Base-by-base conservation (phyloP, 2,329 filamentous ascomycete species). In the Achaetomium macrosporum region DNA sequence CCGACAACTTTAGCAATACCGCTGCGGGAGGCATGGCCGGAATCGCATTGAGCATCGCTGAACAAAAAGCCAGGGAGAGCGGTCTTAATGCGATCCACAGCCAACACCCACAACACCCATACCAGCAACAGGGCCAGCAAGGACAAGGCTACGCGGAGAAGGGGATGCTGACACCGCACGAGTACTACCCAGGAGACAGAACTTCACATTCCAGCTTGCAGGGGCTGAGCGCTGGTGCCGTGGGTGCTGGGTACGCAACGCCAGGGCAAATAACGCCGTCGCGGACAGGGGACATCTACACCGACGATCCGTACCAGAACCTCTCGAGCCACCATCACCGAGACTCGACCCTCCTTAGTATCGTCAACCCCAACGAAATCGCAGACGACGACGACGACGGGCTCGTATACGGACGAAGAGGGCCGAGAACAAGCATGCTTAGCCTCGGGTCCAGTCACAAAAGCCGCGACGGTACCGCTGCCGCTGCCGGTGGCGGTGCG, bases 341-440 rank as follows among this genome's bases (percentile, higher is more conserved):
- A 30, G 76, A 77, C 54, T 70, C 76, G 20, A 68, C 72, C 9
- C 69, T 84, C 4, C 25, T 25, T 25, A 79, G 79, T 37, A 72
- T 80, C 1, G 78, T 93, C 54, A 84, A 96, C 65, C 90, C 90
- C 2, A 82, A 87, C 63, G 83, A 85, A 13, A 91, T 96, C 58
- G 81, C 80, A 19, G 91, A 96, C 66, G 91, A 96, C 64, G 90
- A 88, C 29, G 91, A 96, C 63, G 91, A 95, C 66, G 90, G 87
- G 1, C 77, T 93, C 47, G 76, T 79, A 5, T 84, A 79, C 61
- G 71, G 68, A 44, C 65, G 63, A 69, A 67, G 62, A 30, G 59
- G 59, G 0, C 73, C 75, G 66, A 76, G 79, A 55, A 78, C 75
- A 58, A 83, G 85, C 35, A 78, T 85, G 66, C 69, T 85, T 35